phyloP scores from a whole-genome alignment of 1,284 basidiomycete genomes.

The Trichosporon ovoides region DNA sequence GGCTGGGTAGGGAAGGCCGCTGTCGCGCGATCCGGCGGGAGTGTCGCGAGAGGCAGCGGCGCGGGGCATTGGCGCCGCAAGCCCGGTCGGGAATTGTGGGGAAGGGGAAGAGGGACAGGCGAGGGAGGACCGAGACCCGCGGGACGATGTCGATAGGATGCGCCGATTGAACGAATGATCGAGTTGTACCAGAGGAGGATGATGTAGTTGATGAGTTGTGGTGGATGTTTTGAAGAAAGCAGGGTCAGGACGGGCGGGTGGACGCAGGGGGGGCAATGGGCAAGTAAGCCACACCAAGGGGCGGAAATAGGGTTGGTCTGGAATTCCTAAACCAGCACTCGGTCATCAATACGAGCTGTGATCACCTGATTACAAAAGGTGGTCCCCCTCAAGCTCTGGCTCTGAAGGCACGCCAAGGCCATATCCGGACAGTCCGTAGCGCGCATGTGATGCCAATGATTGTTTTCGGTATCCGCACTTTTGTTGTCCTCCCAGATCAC shows the following conservation, averaged over 20 bases:
- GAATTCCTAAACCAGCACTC: too few species aligned
- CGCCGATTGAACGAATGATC: background rate
- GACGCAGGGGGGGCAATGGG: background rate
- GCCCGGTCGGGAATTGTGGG: constrained; percentile 3
- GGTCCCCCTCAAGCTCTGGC: too few species aligned
- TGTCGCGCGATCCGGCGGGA: constrained; percentile 9
- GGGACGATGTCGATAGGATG: background rate
- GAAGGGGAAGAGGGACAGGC: background rate
- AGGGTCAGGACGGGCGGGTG: background rate
- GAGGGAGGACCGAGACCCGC: background rate
- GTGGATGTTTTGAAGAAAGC: constrained; percentile 6
- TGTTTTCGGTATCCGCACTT: constrained; percentile 1
- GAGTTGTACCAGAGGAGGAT: background rate
- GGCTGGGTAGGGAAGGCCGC: constrained; percentile 32
- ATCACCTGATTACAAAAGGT: too few species aligned
- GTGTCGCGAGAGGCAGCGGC: constrained; percentile 11
- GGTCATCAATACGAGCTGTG: too few species aligned
- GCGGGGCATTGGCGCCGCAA: constrained; percentile 5
- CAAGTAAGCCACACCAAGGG: background rate
- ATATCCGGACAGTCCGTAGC: too few species aligned
- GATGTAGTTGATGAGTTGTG: constrained; percentile 1
- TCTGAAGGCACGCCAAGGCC: too few species aligned
- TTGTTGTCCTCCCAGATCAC: background rate
- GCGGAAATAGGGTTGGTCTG: too few species aligned
- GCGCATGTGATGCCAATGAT: too few species aligned